These are phyloP conservation scores for Iris pallida DNA, from an alignment of 116 monocot species.

Conservation along the genomic window DNA sequence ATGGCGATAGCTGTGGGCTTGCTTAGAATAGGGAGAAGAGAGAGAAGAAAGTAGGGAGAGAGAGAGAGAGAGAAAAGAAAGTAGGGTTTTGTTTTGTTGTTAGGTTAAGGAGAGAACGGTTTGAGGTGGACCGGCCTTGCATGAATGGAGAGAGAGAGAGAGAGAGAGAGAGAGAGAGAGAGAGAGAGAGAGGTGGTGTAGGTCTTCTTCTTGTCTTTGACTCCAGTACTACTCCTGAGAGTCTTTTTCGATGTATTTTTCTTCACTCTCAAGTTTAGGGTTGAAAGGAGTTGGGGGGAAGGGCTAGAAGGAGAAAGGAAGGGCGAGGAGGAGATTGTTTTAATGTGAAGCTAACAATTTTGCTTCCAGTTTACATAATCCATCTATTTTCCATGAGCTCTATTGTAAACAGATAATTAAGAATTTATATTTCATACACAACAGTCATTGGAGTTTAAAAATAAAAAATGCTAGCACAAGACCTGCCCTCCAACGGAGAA, in stretches of 20 bases:
- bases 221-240: conserved; percentile 50
- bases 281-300: background rate
- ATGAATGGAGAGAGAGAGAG: background rate
- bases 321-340: conserved; percentile 33
- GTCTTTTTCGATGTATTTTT: conserved; percentile 68
- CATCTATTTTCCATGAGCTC: conserved; percentile 4
- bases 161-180: conserved; percentile 10
- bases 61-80: conserved; percentile 21
- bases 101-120: conserved; percentile 35
- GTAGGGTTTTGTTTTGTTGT: conserved; percentile 27
- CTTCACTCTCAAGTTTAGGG: conserved; percentile 74
- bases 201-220: conserved; percentile 68
- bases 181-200: conserved; percentile 27
- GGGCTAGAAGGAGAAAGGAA: background rate
- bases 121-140: conserved; percentile 28
- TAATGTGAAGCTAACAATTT: conserved; percentile 49
- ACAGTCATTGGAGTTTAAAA: too few species aligned
- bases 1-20: conserved; percentile 57
- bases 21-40: conserved; percentile 72
- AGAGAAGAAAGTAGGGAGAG: conserved; percentile 14
- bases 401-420: background rate
- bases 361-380: conserved; percentile 77
- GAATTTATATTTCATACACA: too few species aligned
- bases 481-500: too few species aligned
- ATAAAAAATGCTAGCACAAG: too few species aligned